Conservation (phyloP, 2,329 filamentous ascomycete genomes). For the Aspergillus glaucus region DNA sequence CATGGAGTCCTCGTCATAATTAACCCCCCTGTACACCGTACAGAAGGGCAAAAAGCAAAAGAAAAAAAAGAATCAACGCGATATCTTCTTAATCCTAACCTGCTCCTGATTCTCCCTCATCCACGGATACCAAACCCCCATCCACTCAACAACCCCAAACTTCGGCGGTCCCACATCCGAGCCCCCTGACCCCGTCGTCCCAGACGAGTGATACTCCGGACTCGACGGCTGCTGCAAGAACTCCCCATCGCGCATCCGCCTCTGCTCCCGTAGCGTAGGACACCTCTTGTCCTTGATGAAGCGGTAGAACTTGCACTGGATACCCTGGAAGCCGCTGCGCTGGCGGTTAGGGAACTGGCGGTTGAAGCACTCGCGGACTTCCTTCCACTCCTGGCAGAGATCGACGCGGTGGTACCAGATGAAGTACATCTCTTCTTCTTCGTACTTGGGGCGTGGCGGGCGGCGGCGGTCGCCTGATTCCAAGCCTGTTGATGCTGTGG, state of each 20-base stretch:
- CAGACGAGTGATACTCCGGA: neutral
- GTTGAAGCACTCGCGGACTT: conserved; percentile 40
- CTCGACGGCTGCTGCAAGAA: conserved; percentile 28
- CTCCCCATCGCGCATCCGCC: conserved; percentile 34
- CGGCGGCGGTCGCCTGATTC: conserved; percentile 32
- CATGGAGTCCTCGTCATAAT: neutral
- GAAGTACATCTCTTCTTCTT: conserved; percentile 43
- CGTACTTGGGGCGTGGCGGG: conserved; percentile 41
- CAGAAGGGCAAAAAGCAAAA: neutral
- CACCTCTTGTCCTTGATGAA: conserved; percentile 41
- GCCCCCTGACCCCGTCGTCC: conserved; percentile 2
- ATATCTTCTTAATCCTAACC: conserved; percentile 4
- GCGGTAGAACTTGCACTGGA: conserved; percentile 48
- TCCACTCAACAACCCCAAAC: conserved; percentile 38
- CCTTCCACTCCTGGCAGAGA: conserved; percentile 41
- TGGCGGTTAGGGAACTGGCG: conserved; percentile 37
- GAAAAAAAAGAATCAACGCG: neutral
- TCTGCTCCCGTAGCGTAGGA: conserved; percentile 39
- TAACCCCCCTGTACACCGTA: neutral
- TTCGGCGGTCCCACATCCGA: conserved; percentile 21
- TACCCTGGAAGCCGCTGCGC: conserved; percentile 38
- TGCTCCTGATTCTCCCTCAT: conserved; percentile 31
- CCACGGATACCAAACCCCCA: conserved; percentile 38
- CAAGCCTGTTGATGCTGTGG: neutral
- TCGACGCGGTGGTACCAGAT: conserved; percentile 47